These are phyloP conservation scores for Globisporangium irregulare DNA, from an alignment of 352 stramenopile genomes.

Conservation along the genomic window DNA sequence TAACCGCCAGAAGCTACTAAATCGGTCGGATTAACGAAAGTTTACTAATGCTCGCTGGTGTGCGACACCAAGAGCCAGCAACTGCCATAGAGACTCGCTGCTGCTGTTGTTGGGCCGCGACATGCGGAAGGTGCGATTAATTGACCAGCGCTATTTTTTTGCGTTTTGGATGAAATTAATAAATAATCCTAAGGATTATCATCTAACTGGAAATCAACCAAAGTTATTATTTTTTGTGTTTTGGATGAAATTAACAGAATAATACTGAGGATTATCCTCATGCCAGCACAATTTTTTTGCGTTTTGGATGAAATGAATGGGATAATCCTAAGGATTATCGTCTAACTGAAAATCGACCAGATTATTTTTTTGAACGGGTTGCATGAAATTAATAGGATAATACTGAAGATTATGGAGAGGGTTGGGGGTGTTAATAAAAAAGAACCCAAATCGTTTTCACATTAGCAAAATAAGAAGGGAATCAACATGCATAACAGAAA, in stretches of 20 bases:
- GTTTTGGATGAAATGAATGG: too few relatives aligned
- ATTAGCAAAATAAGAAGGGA: neutral
- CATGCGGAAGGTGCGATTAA: neutral
- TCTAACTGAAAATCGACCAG: too few relatives aligned
- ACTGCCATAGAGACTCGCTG: neutral
- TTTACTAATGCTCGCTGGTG: neutral
- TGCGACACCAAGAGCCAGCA: neutral
- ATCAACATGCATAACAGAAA: neutral
- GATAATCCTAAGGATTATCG: too few relatives aligned
- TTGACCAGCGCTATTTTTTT: neutral
- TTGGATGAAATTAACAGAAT: too few relatives aligned
- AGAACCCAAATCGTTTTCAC: neutral
- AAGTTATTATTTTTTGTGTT: too few relatives aligned
- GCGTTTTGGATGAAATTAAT: too few relatives aligned
- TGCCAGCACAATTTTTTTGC: neutral
- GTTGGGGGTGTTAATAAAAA: neutral
- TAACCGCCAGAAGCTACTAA: neutral
- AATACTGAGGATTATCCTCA: too few relatives aligned
- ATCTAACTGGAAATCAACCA: too few relatives aligned
- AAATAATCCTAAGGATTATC: too few relatives aligned
- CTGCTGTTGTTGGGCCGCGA: neutral
- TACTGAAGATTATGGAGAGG: neutral
- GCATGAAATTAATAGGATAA: neutral
- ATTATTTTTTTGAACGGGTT: too few relatives aligned
- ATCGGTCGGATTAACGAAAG: neutral